phyloP scores from a whole-genome alignment of 768 basidiomycete genomes.

The Neoboletus subvelutipes region DNA sequence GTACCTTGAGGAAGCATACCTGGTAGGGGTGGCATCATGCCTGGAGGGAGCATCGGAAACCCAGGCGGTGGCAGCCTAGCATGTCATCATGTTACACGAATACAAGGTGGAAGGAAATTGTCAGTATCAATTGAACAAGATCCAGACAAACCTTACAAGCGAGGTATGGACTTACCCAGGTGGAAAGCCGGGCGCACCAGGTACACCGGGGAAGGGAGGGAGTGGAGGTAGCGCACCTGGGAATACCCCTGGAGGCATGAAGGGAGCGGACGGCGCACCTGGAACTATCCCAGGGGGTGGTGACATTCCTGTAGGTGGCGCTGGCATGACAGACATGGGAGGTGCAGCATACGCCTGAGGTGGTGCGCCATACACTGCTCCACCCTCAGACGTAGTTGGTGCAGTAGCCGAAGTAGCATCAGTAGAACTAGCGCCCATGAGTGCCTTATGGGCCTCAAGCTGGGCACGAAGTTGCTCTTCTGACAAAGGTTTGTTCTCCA shows the following conservation, averaged over 20 bases:
- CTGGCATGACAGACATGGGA: constrained; percentile 33
- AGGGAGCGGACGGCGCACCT: constrained; percentile 44
- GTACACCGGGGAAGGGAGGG: constrained; percentile 45
- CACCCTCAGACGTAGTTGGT: constrained; percentile 37
- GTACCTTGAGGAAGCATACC: constrained; percentile 39
- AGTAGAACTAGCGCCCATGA: constrained; percentile 69
- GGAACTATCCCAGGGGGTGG: constrained; percentile 42
- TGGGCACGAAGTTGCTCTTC: constrained; percentile 85
- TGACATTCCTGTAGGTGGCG: constrained; percentile 31
- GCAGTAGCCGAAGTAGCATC: constrained; percentile 34
- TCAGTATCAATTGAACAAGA: constrained; percentile 22
- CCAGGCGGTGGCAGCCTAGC: constrained; percentile 53
- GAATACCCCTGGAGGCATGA: constrained; percentile 39
- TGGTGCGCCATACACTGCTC: constrained; percentile 70
- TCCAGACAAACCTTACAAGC: constrained; percentile 13
- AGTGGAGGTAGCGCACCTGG: constrained; percentile 37
- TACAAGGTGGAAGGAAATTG: constrained; percentile 9
- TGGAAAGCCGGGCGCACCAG: constrained; percentile 51
- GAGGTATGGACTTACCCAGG: constrained; percentile 47
- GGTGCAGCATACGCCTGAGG: constrained; percentile 65
- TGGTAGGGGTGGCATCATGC: constrained; percentile 32
- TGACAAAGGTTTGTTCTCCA: constrained; percentile 71
- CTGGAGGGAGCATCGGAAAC: constrained; percentile 49
- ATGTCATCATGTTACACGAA: constrained; percentile 11
- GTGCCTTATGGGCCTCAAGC: constrained; percentile 83